Conservation (phyloP, 2,329 filamentous ascomycete species). For the Fusarium piperis region DNA sequence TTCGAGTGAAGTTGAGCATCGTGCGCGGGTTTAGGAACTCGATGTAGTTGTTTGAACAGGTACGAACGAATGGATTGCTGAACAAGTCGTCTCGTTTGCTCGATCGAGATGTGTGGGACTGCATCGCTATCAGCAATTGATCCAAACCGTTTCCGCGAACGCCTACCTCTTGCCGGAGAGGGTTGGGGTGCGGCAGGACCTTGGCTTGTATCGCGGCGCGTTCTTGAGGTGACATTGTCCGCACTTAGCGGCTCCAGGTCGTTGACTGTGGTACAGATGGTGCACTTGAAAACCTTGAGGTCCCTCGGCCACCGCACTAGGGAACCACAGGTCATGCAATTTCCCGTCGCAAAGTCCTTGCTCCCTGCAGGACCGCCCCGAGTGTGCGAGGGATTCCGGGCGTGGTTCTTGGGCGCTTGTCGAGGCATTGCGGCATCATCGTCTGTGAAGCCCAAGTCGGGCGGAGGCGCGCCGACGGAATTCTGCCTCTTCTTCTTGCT, state of each 20-base stretch:
- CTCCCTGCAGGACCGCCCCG: conserved; percentile 49
- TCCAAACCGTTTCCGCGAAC: neutral
- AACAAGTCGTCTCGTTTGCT: conserved; percentile 47
- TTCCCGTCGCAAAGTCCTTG: conserved; percentile 73
- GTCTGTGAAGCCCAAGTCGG: conserved; percentile 45
- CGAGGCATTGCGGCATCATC: conserved; percentile 44
- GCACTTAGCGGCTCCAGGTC: conserved; percentile 62
- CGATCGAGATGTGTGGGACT: conserved; percentile 47
- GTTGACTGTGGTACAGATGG: conserved; percentile 86
- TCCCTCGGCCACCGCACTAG: conserved; percentile 81
- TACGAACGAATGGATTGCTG: conserved; percentile 48
- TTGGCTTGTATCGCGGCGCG: conserved; percentile 36
- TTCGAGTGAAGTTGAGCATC: conserved; percentile 19
- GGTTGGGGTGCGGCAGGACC: conserved; percentile 12
- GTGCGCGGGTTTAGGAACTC: conserved; percentile 21
- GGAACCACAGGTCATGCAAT: conserved; percentile 87
- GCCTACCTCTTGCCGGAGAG: conserved; percentile 30
- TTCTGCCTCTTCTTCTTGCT: conserved; percentile 64
- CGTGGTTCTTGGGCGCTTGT: conserved; percentile 42
- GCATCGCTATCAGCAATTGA: conserved; percentile 10
- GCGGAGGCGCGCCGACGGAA: conserved; percentile 47
- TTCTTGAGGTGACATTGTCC: conserved; percentile 31
- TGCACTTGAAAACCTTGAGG: conserved; percentile 80
- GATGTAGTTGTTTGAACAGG: conserved; percentile 40
- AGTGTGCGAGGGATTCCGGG: conserved; percentile 33